Conservation (phyloP, 257 asterid species). For the Solanum chilense region DNA sequence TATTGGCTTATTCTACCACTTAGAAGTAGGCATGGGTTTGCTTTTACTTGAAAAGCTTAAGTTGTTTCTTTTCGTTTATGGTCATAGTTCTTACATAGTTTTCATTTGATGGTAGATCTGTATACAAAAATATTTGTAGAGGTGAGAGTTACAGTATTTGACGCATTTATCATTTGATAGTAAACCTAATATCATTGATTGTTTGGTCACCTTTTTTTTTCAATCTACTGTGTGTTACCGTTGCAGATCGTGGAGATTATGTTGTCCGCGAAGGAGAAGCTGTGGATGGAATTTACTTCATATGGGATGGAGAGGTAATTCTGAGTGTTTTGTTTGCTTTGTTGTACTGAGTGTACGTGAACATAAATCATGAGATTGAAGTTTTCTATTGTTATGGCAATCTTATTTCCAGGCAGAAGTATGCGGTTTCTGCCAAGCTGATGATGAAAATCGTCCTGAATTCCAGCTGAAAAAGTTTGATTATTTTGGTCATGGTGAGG, state of each 20-base stretch:
- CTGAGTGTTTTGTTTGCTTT: constrained; percentile 2
- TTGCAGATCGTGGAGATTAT: constrained; percentile 59
- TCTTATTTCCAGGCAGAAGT: constrained; percentile 66
- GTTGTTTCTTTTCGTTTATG: neutral
- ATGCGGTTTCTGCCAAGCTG: constrained; percentile 48
- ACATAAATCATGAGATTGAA: neutral
- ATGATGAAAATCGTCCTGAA: constrained; percentile 51
- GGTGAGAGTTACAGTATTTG: neutral
- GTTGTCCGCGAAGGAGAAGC: constrained; percentile 79
- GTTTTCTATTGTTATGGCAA: neutral
- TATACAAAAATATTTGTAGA: neutral
- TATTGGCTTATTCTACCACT: neutral
- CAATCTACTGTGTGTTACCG: neutral
- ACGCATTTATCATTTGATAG: neutral
- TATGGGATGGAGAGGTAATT: constrained; percentile 89
- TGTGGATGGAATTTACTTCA: constrained; percentile 70
- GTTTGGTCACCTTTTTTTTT: neutral
- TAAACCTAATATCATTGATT: neutral
- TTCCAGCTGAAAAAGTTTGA: constrained; percentile 62
- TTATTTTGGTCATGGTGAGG: constrained; percentile 87
- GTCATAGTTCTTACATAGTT: neutral
- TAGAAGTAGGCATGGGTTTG: neutral
- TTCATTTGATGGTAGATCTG: neutral
- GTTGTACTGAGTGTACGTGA: neutral
- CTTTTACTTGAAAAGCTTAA: neutral